Percentiles rank a stretch among this genome's conserved stretches.
phyloP scores from a whole-genome alignment of 2,329 filamentous ascomycete species.

The Ceratocystiopsis minuta region DNA sequence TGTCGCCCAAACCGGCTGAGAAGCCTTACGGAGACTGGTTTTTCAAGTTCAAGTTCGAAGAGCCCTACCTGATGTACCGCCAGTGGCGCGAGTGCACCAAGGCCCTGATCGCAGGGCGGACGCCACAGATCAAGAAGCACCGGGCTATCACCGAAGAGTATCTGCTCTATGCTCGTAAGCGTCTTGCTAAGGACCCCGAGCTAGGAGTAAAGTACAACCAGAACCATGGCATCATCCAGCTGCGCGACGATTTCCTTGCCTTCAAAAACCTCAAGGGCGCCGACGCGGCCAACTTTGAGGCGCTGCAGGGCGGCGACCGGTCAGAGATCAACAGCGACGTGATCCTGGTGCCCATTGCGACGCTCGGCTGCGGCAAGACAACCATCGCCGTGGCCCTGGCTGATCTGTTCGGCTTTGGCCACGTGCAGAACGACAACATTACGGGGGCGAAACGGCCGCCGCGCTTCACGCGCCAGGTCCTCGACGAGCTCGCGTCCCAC shows the following conservation, averaged over 20 bases:
- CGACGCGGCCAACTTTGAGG: slow-evolving; percentile 67
- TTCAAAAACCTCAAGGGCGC: slow-evolving; percentile 72
- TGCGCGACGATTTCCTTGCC: slow-evolving; percentile 74
- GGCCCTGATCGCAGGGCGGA: slow-evolving; percentile 56
- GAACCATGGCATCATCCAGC: slow-evolving; percentile 88
- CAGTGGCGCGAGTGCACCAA: slow-evolving; percentile 98
- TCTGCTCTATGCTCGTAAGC: slow-evolving; percentile 58
- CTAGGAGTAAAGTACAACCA: slow-evolving; percentile 56
- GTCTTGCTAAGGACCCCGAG: slow-evolving; percentile 48
- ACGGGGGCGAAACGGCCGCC: slow-evolving; percentile 59
- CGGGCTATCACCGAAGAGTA: slow-evolving; percentile 81
- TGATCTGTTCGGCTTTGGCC: slow-evolving; percentile 77
- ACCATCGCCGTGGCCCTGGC: slow-evolving; percentile 69
- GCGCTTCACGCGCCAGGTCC: slow-evolving; percentile 56
- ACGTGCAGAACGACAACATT: slow-evolving; percentile 95
- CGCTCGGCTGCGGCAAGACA: slow-evolving; percentile 92
- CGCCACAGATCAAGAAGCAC: slow-evolving; percentile 73
- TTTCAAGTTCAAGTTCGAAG: slow-evolving; percentile 99
- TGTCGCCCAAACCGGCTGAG: slow-evolving; percentile 29
- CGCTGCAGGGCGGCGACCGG: slow-evolving; percentile 32
- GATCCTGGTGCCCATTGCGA: slow-evolving; percentile 77
- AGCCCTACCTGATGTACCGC: slow-evolving; percentile 95
- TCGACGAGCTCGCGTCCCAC: slow-evolving; percentile 42
- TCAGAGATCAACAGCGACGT: slow-evolving; percentile 47
- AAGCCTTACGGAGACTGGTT: slow-evolving; percentile 78